These are phyloP conservation scores for Trichoderma endophyticum DNA, from an alignment of 2,329 filamentous ascomycete species.

Conservation along the genomic window DNA sequence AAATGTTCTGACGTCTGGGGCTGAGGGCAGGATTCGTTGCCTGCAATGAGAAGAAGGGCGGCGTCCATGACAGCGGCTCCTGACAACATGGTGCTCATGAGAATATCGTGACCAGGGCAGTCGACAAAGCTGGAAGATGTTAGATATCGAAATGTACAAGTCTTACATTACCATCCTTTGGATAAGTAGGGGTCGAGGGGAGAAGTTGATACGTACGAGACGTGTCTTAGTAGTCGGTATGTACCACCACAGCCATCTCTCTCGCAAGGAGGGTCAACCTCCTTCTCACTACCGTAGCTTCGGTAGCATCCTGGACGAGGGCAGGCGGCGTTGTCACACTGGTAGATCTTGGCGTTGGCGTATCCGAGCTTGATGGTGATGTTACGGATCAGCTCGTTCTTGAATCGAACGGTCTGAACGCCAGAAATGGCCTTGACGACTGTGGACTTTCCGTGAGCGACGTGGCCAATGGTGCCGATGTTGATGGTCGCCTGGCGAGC, in stretches of 20 bases:
- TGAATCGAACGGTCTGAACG: conserved; percentile 98
- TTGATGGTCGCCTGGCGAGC: conserved; percentile 98
- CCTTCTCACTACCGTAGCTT: conserved; percentile 98
- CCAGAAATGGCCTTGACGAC: conserved; percentile 99
- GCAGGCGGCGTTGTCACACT: conserved; percentile 90
- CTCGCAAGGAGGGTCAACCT: conserved; percentile 94
- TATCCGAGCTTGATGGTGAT: conserved; percentile 99
- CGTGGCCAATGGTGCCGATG: conserved; percentile 96
- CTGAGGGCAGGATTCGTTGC: conserved; percentile 97
- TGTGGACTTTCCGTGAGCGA: conserved; percentile 98
- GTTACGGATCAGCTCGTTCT: conserved; percentile 98
- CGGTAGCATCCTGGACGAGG: conserved; percentile 92
- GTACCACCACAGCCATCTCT: conserved; percentile 84
- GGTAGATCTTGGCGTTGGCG: conserved; percentile 99
- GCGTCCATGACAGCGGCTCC: conserved; percentile 99
- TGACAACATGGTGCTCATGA: conserved; percentile 99
- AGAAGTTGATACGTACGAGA: conserved; percentile 64
- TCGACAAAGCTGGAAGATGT: conserved; percentile 73
- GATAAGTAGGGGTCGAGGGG: not conserved
- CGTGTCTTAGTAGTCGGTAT: conserved; percentile 85
- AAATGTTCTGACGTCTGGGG: conserved; percentile 98
- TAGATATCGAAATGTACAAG: not conserved
- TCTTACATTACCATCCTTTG: not conserved
- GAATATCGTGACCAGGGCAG: conserved; percentile 99
- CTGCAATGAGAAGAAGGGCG: conserved; percentile 90